Base-by-base conservation (phyloP, 805 yeast genomes). In the Saccharomycopsis fermentans region DNA sequence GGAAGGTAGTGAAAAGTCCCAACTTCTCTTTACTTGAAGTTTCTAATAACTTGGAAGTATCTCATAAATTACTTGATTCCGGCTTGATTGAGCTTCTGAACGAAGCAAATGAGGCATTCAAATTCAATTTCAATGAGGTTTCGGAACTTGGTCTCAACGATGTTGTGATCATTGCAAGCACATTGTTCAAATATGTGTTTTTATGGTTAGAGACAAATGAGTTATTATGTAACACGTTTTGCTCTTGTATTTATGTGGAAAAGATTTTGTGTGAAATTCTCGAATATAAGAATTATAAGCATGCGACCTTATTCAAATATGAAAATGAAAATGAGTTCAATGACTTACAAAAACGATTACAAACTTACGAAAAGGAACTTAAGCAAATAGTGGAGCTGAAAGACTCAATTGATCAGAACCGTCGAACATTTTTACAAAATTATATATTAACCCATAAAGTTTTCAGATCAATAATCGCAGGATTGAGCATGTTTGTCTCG, bases 41-140 rank as follows among this genome's bases (percentile, higher is more conserved):
- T 0, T 87, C 97, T 1, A 84, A 91, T 63, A 96, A 98, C 0
- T 73, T 90, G 61, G 98, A 91, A 69, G 78, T 85, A 14, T 76
- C 82, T 58, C 89, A 89, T 67, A 74, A 76, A 11, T 81, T 80
- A 62, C 75, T 92, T 65, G 99, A 92, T 68, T 82, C 97, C 0
- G 90, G 92, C 1, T 65, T 87, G 57, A 76, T 87, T n/a, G 65
- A 70, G 32, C 69, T 81, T 58, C 63, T 74, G 0, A 63, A 65
- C 0, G 78, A 71, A 2, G 87, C 83, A 48, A 29, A 37, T 12
- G n/a, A 35, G 4, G 58, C 56, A n/a, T 16, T 16, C 24, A 17
- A 56, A 17, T 59, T 39, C 37, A n/a, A 54, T 29, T 61, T 55
- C 19, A 55, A 61, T 34, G 29, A 48, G 6, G 52, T 32, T 5